phyloP scores from a whole-genome alignment of 345 rosid species.

The Kernera saxatilis region DNA sequence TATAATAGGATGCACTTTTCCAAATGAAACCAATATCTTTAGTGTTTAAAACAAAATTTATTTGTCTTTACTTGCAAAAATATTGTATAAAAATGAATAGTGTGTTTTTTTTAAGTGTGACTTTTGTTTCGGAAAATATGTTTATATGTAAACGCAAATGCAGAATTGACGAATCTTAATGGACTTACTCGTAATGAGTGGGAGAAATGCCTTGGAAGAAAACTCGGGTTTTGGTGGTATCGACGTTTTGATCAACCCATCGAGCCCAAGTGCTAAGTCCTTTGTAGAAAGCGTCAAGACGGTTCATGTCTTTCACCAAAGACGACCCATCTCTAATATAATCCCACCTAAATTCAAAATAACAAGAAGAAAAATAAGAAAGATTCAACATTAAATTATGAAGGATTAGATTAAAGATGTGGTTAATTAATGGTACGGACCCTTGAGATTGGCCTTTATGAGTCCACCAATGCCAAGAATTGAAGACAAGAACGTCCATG shows the following conservation, averaged over 20 bases:
- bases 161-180: no score
- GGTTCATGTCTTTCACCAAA: constrained; percentile 58
- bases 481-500: constrained; percentile 84
- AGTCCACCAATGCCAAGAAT: constrained; percentile 99
- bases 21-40: background rate
- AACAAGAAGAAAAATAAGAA: background rate
- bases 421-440: constrained; percentile 34
- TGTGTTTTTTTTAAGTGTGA: no score
- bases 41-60: no score
- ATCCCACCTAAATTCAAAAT: constrained; percentile 60
- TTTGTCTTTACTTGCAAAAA: no score
- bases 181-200: constrained; percentile 78
- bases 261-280: constrained; percentile 75
- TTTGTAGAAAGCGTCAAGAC: constrained; percentile 66
- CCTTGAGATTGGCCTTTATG: constrained; percentile 65
- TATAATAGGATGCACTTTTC: no score
- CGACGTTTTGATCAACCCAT: constrained; percentile 77
- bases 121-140: no score
- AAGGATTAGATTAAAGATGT: background rate
- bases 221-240: constrained; percentile 63
- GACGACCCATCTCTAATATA: constrained; percentile 55
- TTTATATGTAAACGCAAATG: no score
- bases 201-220: constrained; percentile 98
- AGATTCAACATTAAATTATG: background rate
- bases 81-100: no score